Evolutionary conservation across 73 alveolate species (phyloP), one percentile per base, ranked within the genome.

Genomic region (Blepharisma stoltei): DNA sequence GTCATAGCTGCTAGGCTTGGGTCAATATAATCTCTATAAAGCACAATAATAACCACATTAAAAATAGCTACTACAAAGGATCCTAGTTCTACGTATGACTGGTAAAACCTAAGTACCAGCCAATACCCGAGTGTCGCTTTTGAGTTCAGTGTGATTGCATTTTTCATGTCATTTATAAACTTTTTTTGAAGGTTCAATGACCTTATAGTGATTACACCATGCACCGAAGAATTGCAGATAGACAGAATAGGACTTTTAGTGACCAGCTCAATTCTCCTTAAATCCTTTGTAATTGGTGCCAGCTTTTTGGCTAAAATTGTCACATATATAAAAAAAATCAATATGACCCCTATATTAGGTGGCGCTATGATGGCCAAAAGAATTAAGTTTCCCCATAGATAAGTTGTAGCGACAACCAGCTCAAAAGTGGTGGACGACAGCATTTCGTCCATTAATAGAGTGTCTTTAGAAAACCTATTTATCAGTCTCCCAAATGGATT

Each of bases 401-500:
- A 60, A 8, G 23, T 60, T 25, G 48, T 25, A 9, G 37, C 0
- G 23, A 38, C 14, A 8, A 5, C 38, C 38, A 25, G 2, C 46
- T 60, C 73, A 25, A 2, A 1, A 1, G 23, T 8, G 73, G 14
- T 20, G 38, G 23, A 1, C 5, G 14, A 38, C 2, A 60, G 46
- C 14, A 38, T n/a, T 9, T 38, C 73, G 46, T 60, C 73, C 11
- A 60, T 60, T 14, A 25, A 4, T 1, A n/a, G 46, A 1, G 23
- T 25, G 50, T 81, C 88, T 46, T 79, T 81, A n/a, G 88, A 73
- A 54, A 81, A 81, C 67, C 88, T 67, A 75, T 81, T 81, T 53
- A 81, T 50, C 21, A 81, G 14, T 54, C 84, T 54, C 1, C 88
- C 88, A 25, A 86, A 52, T 38, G 88, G 88, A 60, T 81, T 70